Conservation (phyloP, 208 protist species). For the Wallacemonas sp. region DNA sequence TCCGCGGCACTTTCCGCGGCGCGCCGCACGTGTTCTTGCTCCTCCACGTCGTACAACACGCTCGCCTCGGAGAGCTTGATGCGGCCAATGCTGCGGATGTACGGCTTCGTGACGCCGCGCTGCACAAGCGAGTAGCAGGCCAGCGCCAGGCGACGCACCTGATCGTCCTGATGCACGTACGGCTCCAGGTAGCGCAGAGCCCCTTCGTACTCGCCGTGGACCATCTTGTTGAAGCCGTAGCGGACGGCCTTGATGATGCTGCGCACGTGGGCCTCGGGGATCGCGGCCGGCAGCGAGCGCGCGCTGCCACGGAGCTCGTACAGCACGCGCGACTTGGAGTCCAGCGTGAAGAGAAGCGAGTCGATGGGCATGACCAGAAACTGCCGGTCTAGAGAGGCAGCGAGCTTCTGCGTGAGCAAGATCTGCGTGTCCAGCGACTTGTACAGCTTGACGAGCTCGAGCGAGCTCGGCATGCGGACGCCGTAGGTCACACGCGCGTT, state of each 20-base stretch:
- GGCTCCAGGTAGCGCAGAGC: slow-evolving; percentile 33
- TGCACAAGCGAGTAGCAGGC: slow-evolving; percentile 35
- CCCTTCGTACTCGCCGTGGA: slow-evolving; percentile 41
- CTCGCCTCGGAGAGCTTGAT: slow-evolving; percentile 28
- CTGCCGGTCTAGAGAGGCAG: slow-evolving; percentile 43
- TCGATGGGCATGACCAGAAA: slow-evolving; percentile 62
- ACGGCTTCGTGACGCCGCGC: slow-evolving; percentile 38
- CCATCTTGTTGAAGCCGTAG: slow-evolving; percentile 49
- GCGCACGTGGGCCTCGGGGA: slow-evolving; percentile 23
- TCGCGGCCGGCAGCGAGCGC: slow-evolving; percentile 16
- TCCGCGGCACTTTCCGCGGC: too few species aligned
- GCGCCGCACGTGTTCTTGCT: slow-evolving; percentile 1
- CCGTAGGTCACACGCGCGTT: slow-evolving; percentile 49
- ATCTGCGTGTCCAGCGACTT: slow-evolving; percentile 46
- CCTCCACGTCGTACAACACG: slow-evolving; percentile 18
- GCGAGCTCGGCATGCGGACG: slow-evolving; percentile 21
- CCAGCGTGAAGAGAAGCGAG: slow-evolving; percentile 29
- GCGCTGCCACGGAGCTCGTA: slow-evolving; percentile 58
- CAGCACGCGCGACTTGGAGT: slow-evolving; percentile 25
- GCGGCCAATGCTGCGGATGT: slow-evolving; percentile 37
- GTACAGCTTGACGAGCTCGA: slow-evolving; percentile 44
- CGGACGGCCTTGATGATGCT: slow-evolving; percentile 31
- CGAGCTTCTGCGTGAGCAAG: slow-evolving; percentile 48
- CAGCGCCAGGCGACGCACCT: slow-evolving; percentile 35
- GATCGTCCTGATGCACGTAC: slow-evolving; percentile 34